Evolutionary conservation across 768 basidiomycete species (phyloP), one percentile per base, ranked within the genome.

Genomic region (Suillus occidentalis): DNA sequence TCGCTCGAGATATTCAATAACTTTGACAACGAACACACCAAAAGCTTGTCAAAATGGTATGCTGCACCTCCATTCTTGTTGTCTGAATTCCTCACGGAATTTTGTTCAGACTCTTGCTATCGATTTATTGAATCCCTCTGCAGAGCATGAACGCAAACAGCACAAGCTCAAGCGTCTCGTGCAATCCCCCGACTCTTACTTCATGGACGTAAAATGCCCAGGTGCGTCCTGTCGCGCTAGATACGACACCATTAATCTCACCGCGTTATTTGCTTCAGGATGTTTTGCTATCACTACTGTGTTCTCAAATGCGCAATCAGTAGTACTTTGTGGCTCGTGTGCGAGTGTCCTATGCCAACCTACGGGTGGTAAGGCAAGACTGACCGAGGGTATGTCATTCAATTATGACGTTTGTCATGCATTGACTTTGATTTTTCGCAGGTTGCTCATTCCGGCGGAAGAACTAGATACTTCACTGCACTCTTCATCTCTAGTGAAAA

Each of bases 91-190:
- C 39, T 59, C 25, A 59, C 40, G 20, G 18, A 60, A 36, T 1
- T 55, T 50, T n/a, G n/a, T 9, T 16, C 66, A 97, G 96, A 86
- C 94, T 87, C 94, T 99, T 83, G 95, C 94, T 79, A 79, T 97
- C 78, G 97, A 99, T 82, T 91, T 99, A 79, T 90, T 99, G 79
- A 93, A 99, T 89, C 97, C 95, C 72, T 91, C 94, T 66, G 80
- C 87, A 70, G 92, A 94, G 78, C 80, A 87, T 72, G 92, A 97
- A 83, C 89, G 83, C 80, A 89, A 84, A 79, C 90, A 88, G 79
- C 97, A 99, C 91, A 99, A 99, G 87, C 92, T 98, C 80, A 99
- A 99, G 88, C 91, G 95, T 78, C 90, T 99, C 73, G 97, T 99
- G 72, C 97, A 98, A 82, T 90, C 90, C 61, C 97, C 97, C 69